phyloP scores from a whole-genome alignment of 352 stramenopile genomes.

The Phytophthora rubi region DNA sequence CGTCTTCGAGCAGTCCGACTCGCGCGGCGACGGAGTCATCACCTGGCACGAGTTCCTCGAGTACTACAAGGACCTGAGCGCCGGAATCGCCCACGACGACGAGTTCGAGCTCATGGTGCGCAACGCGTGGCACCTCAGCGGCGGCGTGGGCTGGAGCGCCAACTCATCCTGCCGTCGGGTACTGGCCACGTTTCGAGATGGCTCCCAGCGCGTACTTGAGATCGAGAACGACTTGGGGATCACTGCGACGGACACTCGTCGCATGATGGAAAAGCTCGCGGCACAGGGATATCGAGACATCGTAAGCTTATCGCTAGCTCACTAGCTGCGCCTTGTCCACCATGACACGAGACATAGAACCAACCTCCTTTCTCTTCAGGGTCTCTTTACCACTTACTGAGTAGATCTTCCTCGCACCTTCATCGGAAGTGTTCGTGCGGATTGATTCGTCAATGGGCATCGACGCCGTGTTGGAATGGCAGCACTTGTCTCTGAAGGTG shows the following conservation, averaged over 20 bases:
- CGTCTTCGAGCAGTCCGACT: constrained; percentile 60
- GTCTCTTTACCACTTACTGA: neutral
- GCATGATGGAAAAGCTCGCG: constrained; percentile 60
- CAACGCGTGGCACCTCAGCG: constrained; percentile 89
- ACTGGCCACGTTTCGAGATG: constrained; percentile 73
- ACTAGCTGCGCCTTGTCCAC: neutral
- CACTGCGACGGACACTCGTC: constrained; percentile 45
- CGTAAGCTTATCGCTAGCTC: constrained; percentile 55
- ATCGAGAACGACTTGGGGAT: constrained; percentile 79
- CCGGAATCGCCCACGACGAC: constrained; percentile 81
- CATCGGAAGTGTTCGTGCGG: constrained; percentile 1
- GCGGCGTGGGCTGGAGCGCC: constrained; percentile 71
- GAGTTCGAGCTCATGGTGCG: constrained; percentile 89
- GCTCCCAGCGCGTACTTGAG: constrained; percentile 71
- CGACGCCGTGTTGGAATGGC: constrained; percentile 9
- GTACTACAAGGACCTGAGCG: constrained; percentile 92
- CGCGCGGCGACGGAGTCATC: constrained; percentile 55
- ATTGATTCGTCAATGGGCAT: neutral
- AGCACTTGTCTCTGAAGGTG: constrained; percentile 14
- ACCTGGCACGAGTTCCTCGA: constrained; percentile 87
- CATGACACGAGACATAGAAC: constrained; percentile 1
- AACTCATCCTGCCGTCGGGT: constrained; percentile 82
- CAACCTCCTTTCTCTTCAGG: neutral
- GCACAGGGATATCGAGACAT: constrained; percentile 61
- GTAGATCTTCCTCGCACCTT: neutral